A percentile compares a stretch with the other conserved stretches of the same genome.
phyloP scores from a whole-genome alignment of 169 alveolate species.

The Plasmodium fragile region DNA sequence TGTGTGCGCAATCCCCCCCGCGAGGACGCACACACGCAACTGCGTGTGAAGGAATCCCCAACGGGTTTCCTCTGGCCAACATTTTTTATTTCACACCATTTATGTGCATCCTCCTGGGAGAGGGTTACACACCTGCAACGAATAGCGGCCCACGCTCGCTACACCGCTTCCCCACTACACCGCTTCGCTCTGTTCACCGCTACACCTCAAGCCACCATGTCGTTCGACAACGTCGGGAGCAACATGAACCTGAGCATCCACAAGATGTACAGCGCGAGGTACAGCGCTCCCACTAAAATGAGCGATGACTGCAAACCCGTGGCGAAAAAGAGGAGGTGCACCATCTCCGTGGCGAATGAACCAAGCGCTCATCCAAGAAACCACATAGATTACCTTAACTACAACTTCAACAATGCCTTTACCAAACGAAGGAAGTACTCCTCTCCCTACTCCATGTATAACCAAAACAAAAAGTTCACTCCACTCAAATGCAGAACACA shows the following conservation, averaged over 20 bases:
- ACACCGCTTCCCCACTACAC: neutral
- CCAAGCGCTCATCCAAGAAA: neutral
- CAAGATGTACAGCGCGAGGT: conserved; percentile 22
- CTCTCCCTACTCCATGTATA: neutral
- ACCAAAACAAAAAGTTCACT: neutral
- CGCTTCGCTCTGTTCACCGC: neutral
- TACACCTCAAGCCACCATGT: neutral
- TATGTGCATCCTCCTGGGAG: neutral
- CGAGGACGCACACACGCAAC: neutral
- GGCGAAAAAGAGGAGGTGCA: conserved; percentile 50
- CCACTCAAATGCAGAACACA: conserved; percentile 35
- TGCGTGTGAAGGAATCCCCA: neutral
- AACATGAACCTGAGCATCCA: conserved; percentile 57
- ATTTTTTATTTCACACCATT: neutral
- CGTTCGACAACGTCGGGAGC: conserved; percentile 2
- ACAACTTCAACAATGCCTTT: conserved; percentile 44
- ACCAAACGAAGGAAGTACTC: conserved; percentile 39
- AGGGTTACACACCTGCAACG: neutral
- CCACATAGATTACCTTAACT: conserved; percentile 23
- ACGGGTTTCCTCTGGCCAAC: neutral
- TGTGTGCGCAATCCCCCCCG: neutral
- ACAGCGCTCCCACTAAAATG: conserved; percentile 29
- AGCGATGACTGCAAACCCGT: conserved; percentile 26
- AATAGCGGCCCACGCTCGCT: neutral
- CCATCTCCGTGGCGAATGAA: conserved; percentile 19